Evolutionary conservation across 2,329 filamentous ascomycete genomes (phyloP).

Genomic region (Curvularia spicifera): DNA sequence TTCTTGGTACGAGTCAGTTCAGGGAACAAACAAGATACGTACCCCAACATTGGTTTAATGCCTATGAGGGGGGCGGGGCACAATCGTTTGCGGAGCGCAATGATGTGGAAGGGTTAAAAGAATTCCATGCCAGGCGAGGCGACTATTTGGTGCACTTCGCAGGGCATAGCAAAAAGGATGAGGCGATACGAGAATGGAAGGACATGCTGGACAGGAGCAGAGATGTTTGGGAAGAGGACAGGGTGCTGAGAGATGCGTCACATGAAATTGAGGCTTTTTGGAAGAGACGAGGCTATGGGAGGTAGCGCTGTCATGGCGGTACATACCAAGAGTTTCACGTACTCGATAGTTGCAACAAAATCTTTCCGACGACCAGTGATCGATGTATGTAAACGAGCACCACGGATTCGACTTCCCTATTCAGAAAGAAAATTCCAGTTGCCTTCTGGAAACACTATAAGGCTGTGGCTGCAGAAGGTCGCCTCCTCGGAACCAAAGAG

Average conservation of each 20-base stretch:
- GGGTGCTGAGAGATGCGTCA: constrained; percentile 33
- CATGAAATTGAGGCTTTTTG: constrained; percentile 35
- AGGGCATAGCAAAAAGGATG: constrained; percentile 43
- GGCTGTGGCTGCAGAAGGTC: not conserved
- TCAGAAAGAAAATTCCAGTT: not conserved
- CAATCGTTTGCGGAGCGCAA: constrained; percentile 24
- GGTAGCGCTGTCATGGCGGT: not conserved
- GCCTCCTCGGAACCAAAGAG: not conserved
- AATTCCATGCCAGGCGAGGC: constrained; percentile 49
- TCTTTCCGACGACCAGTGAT: not conserved
- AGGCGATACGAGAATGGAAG: constrained; percentile 48
- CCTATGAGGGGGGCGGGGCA: constrained; percentile 46
- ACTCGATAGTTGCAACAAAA: not conserved
- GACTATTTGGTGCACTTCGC: constrained; percentile 56
- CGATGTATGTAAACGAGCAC: not conserved
- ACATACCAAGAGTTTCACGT: not conserved
- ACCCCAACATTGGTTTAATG: constrained; percentile 55
- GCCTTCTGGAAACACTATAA: not conserved
- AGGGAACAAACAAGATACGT: constrained; percentile 42
- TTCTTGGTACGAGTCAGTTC: constrained; percentile 47
- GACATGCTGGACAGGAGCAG: constrained; percentile 22
- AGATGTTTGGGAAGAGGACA: constrained; percentile 32
- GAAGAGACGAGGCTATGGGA: constrained; percentile 13
- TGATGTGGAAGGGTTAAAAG: constrained; percentile 46
- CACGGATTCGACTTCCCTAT: not conserved